Conservation (phyloP, 768 basidiomycete species). For the Russula emetica region DNA sequence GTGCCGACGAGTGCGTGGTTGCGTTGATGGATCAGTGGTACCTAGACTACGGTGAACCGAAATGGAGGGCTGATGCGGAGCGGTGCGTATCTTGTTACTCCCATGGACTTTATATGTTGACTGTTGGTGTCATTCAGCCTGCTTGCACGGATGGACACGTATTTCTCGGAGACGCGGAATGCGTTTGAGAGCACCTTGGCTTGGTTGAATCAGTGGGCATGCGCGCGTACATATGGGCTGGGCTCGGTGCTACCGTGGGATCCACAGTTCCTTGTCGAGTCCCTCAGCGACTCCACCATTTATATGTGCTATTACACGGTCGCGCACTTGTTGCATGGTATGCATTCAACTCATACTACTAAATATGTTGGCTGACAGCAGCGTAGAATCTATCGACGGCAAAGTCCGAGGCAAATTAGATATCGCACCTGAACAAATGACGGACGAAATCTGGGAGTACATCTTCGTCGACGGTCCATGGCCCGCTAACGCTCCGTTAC, state of each 20-base stretch:
- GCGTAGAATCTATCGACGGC: conserved; percentile 70
- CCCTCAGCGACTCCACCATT: conserved; percentile 93
- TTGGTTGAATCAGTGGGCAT: conserved; percentile 99
- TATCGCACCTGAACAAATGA: conserved; percentile 88
- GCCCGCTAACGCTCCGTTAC: conserved; percentile 61
- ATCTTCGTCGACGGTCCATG: conserved; percentile 74
- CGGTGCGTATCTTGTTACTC: conserved; percentile 46
- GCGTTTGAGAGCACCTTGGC: conserved; percentile 85
- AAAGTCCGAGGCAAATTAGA: conserved; percentile 74
- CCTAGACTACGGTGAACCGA: conserved; percentile 88
- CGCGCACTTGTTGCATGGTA: conserved; percentile 84
- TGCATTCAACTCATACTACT: conserved; percentile 28
- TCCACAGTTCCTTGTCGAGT: conserved; percentile 92
- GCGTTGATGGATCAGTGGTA: conserved; percentile 99
- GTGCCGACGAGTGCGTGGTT: conserved; percentile 96
- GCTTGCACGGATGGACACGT: conserved; percentile 83
- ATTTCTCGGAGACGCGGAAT: conserved; percentile 87
- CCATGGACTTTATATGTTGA: conserved; percentile 1
- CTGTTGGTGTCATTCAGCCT: conserved; percentile 44
- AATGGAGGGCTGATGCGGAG: conserved; percentile 85
- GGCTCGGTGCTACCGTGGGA: conserved; percentile 98
- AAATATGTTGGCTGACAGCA: conserved; percentile 17
- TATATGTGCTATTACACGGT: conserved; percentile 99
- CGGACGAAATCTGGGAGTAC: conserved; percentile 97
- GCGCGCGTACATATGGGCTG: conserved; percentile 94